Conservation (phyloP, 139 green algal genomes). For the Ettlia oleoabundans region DNA sequence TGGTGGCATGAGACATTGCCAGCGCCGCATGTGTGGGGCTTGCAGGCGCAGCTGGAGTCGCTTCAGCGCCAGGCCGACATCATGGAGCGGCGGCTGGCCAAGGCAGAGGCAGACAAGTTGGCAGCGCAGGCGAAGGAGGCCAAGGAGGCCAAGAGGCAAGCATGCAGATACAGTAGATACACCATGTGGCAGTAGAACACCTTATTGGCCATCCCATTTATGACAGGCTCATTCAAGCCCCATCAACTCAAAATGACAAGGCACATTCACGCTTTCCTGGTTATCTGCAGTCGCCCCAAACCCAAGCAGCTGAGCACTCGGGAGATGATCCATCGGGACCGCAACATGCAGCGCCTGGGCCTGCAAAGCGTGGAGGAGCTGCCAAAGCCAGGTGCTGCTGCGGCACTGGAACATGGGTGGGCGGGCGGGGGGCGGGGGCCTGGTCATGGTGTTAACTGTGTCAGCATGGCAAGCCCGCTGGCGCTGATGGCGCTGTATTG, state of each 20-base stretch:
- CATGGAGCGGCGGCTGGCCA: slow-evolving; percentile 64
- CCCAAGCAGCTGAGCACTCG: slow-evolving; percentile 50
- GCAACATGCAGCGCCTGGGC: slow-evolving; percentile 65
- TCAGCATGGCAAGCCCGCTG: background rate
- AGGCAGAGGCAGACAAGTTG: slow-evolving; percentile 20
- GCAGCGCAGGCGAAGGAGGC: background rate
- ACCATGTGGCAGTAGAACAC: too few relatives aligned
- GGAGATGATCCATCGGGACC: slow-evolving; percentile 67
- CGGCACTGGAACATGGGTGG: too few relatives aligned
- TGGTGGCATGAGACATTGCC: too few relatives aligned
- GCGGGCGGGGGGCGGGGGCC: too few relatives aligned
- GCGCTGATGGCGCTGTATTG: background rate
- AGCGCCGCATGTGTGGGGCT: too few relatives aligned
- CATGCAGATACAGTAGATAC: background rate
- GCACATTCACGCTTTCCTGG: too few relatives aligned
- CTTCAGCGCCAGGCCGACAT: slow-evolving; percentile 72
- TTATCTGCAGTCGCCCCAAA: background rate
- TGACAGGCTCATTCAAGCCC: background rate
- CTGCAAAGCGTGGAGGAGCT: slow-evolving; percentile 67
- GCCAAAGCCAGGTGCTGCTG: slow-evolving; percentile 14
- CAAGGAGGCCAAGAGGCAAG: background rate
- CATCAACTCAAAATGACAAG: background rate
- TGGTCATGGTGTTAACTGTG: background rate
- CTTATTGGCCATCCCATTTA: too few relatives aligned
- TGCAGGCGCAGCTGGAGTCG: slow-evolving; percentile 30